Evolutionary conservation across 495 filamentous ascomycete genomes (phyloP).

Genomic region (Penicillium roqueforti): DNA sequence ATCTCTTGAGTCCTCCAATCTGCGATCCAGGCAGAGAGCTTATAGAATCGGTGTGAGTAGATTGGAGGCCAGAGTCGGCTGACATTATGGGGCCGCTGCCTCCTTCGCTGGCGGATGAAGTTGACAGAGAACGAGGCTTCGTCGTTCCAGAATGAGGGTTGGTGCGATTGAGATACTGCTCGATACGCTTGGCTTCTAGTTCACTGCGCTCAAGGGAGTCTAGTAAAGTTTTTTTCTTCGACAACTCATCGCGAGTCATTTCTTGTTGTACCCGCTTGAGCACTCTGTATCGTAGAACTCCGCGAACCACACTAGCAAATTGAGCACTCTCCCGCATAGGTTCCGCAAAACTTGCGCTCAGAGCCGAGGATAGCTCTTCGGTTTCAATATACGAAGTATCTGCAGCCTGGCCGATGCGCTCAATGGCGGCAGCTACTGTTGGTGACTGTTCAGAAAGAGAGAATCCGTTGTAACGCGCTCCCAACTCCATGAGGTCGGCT

Average conservation of each 20-base stretch:
- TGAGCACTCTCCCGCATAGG: slow-evolving; percentile 96
- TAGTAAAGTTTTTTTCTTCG: slow-evolving; percentile 72
- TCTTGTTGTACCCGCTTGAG: slow-evolving; percentile 94
- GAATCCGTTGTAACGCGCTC: slow-evolving; percentile 94
- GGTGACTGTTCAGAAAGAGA: slow-evolving; percentile 86
- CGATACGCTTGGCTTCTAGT: slow-evolving; percentile 83
- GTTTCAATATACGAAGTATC: slow-evolving; percentile 96
- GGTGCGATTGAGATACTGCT: slow-evolving; percentile 78
- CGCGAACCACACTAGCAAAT: slow-evolving; percentile 90
- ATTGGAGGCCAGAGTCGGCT: slow-evolving; percentile 89
- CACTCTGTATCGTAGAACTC: slow-evolving; percentile 79
- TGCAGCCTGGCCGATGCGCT: slow-evolving; percentile 88
- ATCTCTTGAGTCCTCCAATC: slow-evolving; percentile 27
- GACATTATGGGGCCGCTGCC: slow-evolving; percentile 55
- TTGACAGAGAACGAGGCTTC: slow-evolving; percentile 62
- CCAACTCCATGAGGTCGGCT: slow-evolving; percentile 87
- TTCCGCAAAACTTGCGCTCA: slow-evolving; percentile 90
- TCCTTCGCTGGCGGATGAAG: slow-evolving; percentile 47
- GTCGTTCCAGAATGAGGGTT: slow-evolving; percentile 39
- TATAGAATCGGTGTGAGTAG: slow-evolving; percentile 70
- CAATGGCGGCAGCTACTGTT: slow-evolving; percentile 87
- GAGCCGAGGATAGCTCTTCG: slow-evolving; percentile 75
- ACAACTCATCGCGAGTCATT: slow-evolving; percentile 87
- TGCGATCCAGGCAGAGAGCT: slow-evolving; percentile 55
- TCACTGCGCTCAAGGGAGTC: slow-evolving; percentile 86